These are phyloP conservation scores for Penicillium tannophilum DNA, from an alignment of 495 filamentous ascomycete genomes.

Conservation along the genomic window DNA sequence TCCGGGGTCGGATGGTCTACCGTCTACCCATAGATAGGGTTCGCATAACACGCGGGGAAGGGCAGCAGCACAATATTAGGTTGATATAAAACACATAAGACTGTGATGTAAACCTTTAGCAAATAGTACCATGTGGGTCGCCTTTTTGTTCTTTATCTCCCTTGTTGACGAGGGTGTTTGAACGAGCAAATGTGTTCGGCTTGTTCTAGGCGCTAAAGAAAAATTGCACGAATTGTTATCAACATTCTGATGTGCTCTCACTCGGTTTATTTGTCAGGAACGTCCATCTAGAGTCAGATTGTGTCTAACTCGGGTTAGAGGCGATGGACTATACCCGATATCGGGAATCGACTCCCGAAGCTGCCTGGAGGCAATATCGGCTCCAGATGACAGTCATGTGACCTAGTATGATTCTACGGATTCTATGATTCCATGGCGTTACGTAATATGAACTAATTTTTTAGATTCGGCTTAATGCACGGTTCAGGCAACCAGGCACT, in stretches of 20 bases:
- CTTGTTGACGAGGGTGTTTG: too few relatives aligned
- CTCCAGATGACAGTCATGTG: not conserved
- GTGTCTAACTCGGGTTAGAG: not conserved
- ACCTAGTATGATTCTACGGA: too few relatives aligned
- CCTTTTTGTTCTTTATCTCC: too few relatives aligned
- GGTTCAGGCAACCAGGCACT: conserved; percentile 9
- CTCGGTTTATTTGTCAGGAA: not conserved
- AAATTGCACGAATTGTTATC: too few relatives aligned
- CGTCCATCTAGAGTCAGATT: not conserved
- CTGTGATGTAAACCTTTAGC: not conserved
- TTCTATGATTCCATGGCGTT: not conserved
- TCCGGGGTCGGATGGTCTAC: conserved; percentile 1
- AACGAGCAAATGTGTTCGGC: too few relatives aligned
- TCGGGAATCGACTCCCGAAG: conserved; percentile 7
- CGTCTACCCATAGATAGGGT: conserved; percentile 1
- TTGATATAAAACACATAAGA: not conserved
- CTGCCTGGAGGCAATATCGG: not conserved
- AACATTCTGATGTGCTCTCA: not conserved
- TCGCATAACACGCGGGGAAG: not conserved
- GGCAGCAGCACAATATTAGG: not conserved
- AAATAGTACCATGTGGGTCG: too few relatives aligned
- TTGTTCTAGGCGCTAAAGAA: too few relatives aligned
- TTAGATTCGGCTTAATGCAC: not conserved
- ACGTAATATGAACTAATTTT: not conserved
- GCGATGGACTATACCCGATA: not conserved